phyloP scores from a whole-genome alignment of 768 basidiomycete species.

The Tulasnella sp. region DNA sequence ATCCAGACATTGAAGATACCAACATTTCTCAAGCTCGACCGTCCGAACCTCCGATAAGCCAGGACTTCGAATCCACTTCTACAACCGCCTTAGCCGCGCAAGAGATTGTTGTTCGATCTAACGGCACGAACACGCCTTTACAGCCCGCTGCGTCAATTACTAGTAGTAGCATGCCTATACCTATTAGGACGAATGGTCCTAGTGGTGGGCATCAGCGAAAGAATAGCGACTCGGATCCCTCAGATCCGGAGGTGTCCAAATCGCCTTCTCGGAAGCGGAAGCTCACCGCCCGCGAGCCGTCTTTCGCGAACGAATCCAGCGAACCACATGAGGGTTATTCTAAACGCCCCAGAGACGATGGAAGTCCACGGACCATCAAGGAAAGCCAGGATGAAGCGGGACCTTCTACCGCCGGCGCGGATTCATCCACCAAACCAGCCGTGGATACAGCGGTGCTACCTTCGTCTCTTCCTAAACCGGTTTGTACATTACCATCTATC shows the following conservation, averaged over 20 bases:
- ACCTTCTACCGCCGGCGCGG: not conserved
- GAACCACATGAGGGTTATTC: slow-evolving; percentile 1
- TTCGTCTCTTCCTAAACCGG: slow-evolving; percentile 1
- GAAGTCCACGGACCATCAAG: not conserved
- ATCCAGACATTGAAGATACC: not conserved
- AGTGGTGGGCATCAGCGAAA: not conserved
- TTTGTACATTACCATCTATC: not conserved
- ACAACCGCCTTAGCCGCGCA: no score
- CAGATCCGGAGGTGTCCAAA: not conserved
- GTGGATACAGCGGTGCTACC: not conserved
- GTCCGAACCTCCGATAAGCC: no score
- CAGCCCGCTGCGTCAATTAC: no score
- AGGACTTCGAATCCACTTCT: no score
- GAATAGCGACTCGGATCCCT: not conserved
- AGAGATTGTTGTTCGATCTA: no score
- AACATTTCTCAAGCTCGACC: no score
- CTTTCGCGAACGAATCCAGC: not conserved
- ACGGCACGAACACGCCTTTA: no score
- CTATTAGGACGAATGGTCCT: not conserved
- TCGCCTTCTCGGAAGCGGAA: slow-evolving; percentile 11
- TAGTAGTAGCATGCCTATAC: no score
- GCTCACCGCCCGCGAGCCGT: slow-evolving; percentile 2
- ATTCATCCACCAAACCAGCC: not conserved
- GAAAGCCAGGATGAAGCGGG: not conserved
- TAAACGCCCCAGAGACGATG: slow-evolving; percentile 11